Percentiles rank a stretch among this genome's conserved stretches.
These are phyloP conservation scores for Halenospora varia DNA, from an alignment of 495 filamentous ascomycete species.

Conservation along the genomic window DNA sequence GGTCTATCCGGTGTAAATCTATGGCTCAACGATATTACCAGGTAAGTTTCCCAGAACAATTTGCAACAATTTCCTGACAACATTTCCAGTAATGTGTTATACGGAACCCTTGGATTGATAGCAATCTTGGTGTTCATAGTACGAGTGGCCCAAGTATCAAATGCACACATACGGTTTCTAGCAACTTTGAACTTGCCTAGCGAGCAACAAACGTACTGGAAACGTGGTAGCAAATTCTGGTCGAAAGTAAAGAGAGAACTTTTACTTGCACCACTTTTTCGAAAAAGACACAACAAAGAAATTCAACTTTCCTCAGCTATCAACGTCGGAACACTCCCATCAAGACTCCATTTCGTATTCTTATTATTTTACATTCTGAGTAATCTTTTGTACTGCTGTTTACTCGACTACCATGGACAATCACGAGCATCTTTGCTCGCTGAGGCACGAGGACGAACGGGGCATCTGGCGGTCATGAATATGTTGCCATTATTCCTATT, in stretches of 20 bases:
- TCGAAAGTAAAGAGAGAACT: slow-evolving; percentile 66
- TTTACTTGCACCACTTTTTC: slow-evolving; percentile 76
- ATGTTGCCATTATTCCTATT: slow-evolving; percentile 71
- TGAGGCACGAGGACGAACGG: slow-evolving; percentile 68
- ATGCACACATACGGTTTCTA: slow-evolving; percentile 40
- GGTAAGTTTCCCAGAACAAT: not conserved
- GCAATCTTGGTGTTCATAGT: slow-evolving; percentile 34
- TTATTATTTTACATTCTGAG: slow-evolving; percentile 59
- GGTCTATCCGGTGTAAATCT: slow-evolving; percentile 4
- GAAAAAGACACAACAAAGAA: slow-evolving; percentile 79
- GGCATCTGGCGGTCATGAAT: slow-evolving; percentile 70
- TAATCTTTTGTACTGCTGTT: slow-evolving; percentile 60
- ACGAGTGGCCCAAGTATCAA: slow-evolving; percentile 37
- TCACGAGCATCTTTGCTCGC: slow-evolving; percentile 46
- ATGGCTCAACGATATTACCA: slow-evolving; percentile 4
- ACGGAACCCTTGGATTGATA: not conserved
- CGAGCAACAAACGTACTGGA: slow-evolving; percentile 44
- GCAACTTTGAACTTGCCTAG: slow-evolving; percentile 39
- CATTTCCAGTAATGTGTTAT: slow-evolving; percentile 5
- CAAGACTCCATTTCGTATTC: slow-evolving; percentile 70
- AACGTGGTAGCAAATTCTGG: slow-evolving; percentile 40
- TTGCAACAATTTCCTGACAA: too few species aligned
- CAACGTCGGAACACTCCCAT: slow-evolving; percentile 80
- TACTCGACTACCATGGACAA: slow-evolving; percentile 51
- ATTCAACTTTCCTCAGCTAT: slow-evolving; percentile 70